These are phyloP conservation scores for Sporothrix phasma DNA, from an alignment of 2,329 filamentous ascomycete genomes.

Conservation along the genomic window DNA sequence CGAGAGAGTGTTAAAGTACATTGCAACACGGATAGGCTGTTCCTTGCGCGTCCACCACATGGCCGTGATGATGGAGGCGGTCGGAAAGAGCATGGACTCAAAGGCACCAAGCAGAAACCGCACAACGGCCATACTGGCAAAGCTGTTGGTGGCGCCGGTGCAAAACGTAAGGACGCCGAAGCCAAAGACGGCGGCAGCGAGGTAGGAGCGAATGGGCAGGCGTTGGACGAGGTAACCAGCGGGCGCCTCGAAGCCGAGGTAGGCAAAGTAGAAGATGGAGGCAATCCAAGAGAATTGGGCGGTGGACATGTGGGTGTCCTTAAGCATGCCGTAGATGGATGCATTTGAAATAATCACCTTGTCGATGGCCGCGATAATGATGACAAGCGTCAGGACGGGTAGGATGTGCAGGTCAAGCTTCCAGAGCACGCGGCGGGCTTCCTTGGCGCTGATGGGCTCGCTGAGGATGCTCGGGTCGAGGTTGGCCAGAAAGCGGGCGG, in stretches of 20 bases:
- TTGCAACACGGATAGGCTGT: conserved; percentile 47
- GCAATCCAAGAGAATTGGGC: conserved; percentile 25
- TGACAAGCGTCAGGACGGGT: conserved; percentile 2
- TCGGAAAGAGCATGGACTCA: conserved; percentile 50
- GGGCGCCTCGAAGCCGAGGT: conserved; percentile 21
- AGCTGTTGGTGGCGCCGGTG: conserved; percentile 44
- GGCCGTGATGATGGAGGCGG: conserved; percentile 49
- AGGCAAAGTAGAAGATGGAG: conserved; percentile 27
- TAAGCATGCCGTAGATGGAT: conserved; percentile 12
- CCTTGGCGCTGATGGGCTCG: conserved; percentile 8
- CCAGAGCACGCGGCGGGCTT: conserved; percentile 4
- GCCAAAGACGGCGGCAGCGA: conserved; percentile 46
- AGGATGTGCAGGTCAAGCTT: conserved; percentile 11
- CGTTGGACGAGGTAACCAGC: conserved; percentile 9
- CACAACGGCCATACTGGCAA: conserved; percentile 33
- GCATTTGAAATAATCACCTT: conserved; percentile 12
- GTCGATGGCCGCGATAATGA: conserved; percentile 10
- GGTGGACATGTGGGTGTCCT: conserved; percentile 16
- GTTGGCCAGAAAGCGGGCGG: neutral
- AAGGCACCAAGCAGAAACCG: conserved; percentile 40
- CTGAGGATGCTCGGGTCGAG: neutral
- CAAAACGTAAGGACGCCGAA: conserved; percentile 50
- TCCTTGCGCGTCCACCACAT: conserved; percentile 48
- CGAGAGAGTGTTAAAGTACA: conserved; percentile 35
- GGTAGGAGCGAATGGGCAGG: conserved; percentile 47